Conservation (phyloP, 768 basidiomycete genomes). For the Leccinum longicurvipes region DNA sequence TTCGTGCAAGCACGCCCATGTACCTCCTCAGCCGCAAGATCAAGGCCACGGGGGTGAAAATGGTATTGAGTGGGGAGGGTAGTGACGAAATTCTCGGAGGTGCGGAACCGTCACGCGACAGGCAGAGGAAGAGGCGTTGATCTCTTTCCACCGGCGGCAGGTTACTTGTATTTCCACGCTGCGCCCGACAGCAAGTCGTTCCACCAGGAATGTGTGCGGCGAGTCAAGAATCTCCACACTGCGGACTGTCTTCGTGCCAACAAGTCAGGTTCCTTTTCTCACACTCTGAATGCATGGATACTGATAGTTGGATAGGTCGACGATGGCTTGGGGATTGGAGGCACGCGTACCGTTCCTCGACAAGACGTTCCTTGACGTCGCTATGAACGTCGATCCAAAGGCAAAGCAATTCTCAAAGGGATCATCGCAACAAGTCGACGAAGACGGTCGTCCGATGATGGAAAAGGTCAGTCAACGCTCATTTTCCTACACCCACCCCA, state of each 20-base stretch:
- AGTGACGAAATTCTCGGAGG: slow-evolving; percentile 98
- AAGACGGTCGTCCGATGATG: slow-evolving; percentile 88
- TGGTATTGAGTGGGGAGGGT: slow-evolving; percentile 97
- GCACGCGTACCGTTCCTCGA: slow-evolving; percentile 99
- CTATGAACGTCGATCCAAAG: slow-evolving; percentile 86
- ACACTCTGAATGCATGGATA: not conserved
- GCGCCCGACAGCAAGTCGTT: slow-evolving; percentile 86
- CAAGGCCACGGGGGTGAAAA: slow-evolving; percentile 99
- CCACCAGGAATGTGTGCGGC: slow-evolving; percentile 91
- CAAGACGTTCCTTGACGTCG: slow-evolving; percentile 90
- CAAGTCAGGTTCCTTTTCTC: slow-evolving; percentile 54
- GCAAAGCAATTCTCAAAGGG: slow-evolving; percentile 91
- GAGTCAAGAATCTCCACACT: slow-evolving; percentile 97
- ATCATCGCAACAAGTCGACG: slow-evolving; percentile 63
- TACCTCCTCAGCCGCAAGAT: slow-evolving; percentile 97
- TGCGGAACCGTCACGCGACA: slow-evolving; percentile 24
- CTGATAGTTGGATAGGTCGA: slow-evolving; percentile 55
- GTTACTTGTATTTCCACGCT: slow-evolving; percentile 99
- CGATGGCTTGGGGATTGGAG: slow-evolving; percentile 99
- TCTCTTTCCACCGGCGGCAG: slow-evolving; percentile 36
- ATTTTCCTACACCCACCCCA: not conserved
- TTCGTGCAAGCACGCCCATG: slow-evolving; percentile 97
- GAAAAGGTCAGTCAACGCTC: slow-evolving; percentile 69
- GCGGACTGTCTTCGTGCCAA: slow-evolving; percentile 97
- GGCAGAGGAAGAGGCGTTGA: slow-evolving; percentile 1